Evolutionary conservation across 1,284 basidiomycete species (phyloP).

Genomic region (Cutaneotrichosporon curvatum): DNA sequence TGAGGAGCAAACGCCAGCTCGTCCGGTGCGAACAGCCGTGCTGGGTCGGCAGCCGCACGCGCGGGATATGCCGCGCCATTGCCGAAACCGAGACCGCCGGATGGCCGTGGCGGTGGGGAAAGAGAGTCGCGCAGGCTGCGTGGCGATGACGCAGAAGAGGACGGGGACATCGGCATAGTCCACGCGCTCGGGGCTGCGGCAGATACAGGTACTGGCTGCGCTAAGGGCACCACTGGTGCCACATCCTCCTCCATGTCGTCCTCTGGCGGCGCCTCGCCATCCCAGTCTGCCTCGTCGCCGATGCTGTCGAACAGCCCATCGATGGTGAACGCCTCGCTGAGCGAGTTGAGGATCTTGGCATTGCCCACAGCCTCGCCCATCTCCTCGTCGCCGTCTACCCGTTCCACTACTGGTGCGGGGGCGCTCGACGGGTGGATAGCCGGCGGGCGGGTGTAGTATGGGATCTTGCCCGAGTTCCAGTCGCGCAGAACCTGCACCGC

Average conservation of each 20-base stretch:
- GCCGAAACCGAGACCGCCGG: background rate
- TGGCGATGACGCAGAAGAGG: constrained; percentile 6
- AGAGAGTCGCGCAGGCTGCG: constrained; percentile 6
- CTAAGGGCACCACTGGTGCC: background rate
- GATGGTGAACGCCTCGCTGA: constrained; percentile 43
- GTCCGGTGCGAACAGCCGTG: constrained; percentile 37
- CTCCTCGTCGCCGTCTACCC: constrained; percentile 24
- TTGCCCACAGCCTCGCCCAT: constrained; percentile 38
- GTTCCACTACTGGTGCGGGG: constrained; percentile 12
- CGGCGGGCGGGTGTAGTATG: constrained; percentile 77
- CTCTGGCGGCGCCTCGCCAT: constrained; percentile 26
- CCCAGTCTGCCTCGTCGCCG: constrained; percentile 37
- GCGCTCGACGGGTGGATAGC: constrained; percentile 62
- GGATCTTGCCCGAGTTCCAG: constrained; percentile 95
- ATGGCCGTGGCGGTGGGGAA: constrained; percentile 4
- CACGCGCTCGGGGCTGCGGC: background rate
- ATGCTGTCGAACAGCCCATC: constrained; percentile 42
- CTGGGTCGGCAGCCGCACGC: constrained; percentile 9
- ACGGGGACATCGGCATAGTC: constrained; percentile 4
- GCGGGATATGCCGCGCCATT: background rate
- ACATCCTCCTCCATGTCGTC: background rate
- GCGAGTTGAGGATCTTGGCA: constrained; percentile 40
- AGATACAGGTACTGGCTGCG: background rate
- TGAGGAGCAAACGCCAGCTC: constrained; percentile 37
- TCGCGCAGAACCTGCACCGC: constrained; percentile 82